Base-by-base conservation (phyloP, 208 protist genomes). In the Trypanosoma rangeli region DNA sequence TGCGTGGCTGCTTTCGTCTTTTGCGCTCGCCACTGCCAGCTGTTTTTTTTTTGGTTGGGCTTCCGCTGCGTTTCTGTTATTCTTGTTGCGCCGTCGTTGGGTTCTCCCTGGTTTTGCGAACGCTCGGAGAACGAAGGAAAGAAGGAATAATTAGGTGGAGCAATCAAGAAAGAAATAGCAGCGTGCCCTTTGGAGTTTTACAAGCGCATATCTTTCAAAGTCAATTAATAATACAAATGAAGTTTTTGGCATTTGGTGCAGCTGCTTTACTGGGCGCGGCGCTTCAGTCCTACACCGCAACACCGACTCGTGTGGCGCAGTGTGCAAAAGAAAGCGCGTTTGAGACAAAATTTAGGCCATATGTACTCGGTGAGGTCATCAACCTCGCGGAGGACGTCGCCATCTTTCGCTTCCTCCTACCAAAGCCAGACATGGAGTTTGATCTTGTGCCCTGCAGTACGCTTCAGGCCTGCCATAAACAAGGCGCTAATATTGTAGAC, bases 381-480 rank as follows among this genome's bases (percentile, higher is more conserved):
- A 91, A 92, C 70, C 64, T 97, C 0, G 88, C 89, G 10, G 83
- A 94, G 77, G 90, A 97, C 67, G 88, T 89, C 18, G 87, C 87
- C 49, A 79, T 94, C 31, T 97, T 97, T 70, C 87, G 89, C 59
- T 97, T 97, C 57, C 68, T 93, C 26, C 78, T 97, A 35, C 80
- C 89, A 46, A 69, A 84, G 53, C 74, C 82, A 48, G 79, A 85
- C 28, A 80, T 84, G 58, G 71, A 76, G 72, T 93, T 94, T 77
- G 76, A 87, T 63, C 80, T 94, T 3, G 67, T 85, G 5, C 85
- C 89, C 5, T 94, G 89, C 82, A 90, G 79, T 49, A 95, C 87
- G 5, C 77, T 97, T 28, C 87, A 95, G 79, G 87, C 83, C 0
- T 86, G 86, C 71, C 87, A 92, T 79, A 91, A 92, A 70, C 76